Conservation (phyloP, 2,329 filamentous ascomycete species). For the Talaromyces sp. region DNA sequence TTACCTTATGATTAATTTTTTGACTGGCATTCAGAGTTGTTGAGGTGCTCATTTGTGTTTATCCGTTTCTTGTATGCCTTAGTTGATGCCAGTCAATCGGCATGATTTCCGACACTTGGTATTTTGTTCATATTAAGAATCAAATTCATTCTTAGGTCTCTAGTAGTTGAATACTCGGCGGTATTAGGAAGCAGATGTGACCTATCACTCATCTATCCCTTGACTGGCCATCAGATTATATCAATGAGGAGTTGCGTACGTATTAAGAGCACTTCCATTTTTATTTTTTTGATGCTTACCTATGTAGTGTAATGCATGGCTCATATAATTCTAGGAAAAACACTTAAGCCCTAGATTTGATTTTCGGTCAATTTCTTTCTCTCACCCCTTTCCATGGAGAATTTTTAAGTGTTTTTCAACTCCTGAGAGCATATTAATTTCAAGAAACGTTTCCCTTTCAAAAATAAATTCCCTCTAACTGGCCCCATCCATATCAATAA, state of each 20-base stretch:
- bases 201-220: constrained; percentile 1
- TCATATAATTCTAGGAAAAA: no score
- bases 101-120: background rate
- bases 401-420: no score
- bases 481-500: no score
- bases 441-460: background rate
- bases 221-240: background rate
- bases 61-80: background rate
- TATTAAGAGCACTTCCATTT: no score
- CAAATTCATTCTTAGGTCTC: background rate
- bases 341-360: no score
- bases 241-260: background rate
- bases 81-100: background rate
- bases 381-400: no score
- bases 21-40: background rate
- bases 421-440: background rate
- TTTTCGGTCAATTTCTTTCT: no score
- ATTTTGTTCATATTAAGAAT: background rate
- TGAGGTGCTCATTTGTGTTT: background rate
- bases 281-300: no score
- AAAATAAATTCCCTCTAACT: background rate
- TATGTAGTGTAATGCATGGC: no score
- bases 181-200: background rate
- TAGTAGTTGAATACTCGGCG: background rate
- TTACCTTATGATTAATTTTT: background rate